A percentile compares a stretch with the other conserved stretches of the same genome.
Evolutionary conservation across 352 stramenopile species (phyloP).

Genomic region (Pythium brachiatum): DNA sequence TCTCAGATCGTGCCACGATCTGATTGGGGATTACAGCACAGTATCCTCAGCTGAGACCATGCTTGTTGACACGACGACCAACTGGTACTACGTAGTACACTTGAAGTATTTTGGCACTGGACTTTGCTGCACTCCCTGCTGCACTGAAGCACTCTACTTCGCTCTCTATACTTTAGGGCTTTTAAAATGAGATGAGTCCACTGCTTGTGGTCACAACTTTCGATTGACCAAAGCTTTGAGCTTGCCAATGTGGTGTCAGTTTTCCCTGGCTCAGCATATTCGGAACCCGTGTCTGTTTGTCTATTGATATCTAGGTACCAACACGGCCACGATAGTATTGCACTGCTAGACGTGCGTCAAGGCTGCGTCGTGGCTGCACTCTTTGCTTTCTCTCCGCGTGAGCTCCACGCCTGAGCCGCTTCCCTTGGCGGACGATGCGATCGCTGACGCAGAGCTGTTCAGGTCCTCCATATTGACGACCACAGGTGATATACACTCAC

Average conservation of each 20-base stretch:
- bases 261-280: too few species aligned
- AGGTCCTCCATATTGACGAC: conserved; percentile 37
- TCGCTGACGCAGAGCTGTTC: background rate
- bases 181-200: background rate
- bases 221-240: too few species aligned
- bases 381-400: conserved; percentile 61
- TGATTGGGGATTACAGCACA: too few species aligned
- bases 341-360: conserved; percentile 27
- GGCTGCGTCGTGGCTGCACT: conserved; percentile 24
- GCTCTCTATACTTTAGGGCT: too few species aligned
- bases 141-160: background rate
- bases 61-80: background rate
- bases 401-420: conserved; percentile 25
- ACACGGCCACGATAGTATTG: too few species aligned
- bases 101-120: background rate
- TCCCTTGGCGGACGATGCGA: background rate
- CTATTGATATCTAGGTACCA: too few species aligned
- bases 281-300: too few species aligned
- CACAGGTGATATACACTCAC: conserved; percentile 12
- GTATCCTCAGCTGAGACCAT: background rate
- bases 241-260: too few species aligned
- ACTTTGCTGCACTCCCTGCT: background rate
- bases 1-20: too few species aligned
- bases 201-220: too few species aligned
- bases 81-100: too few species aligned